phyloP scores from a whole-genome alignment of 2,329 filamentous ascomycete species.

The Alternaria infectoria region DNA sequence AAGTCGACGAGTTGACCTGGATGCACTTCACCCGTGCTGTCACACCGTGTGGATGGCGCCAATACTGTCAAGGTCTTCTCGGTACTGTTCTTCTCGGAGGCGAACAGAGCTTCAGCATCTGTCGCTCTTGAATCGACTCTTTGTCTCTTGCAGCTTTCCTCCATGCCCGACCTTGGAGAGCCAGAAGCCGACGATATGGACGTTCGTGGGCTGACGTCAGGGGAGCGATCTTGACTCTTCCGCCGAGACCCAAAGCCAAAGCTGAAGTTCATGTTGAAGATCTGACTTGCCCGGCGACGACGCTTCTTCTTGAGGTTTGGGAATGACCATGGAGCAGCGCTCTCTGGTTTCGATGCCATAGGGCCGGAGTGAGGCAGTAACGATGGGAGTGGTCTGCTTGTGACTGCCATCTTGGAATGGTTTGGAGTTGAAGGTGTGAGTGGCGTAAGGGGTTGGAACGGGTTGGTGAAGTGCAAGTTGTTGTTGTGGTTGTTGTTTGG shows the following conservation, averaged over 20 bases:
- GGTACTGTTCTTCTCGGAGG: background rate
- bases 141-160: constrained; percentile 15
- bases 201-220: constrained; percentile 18
- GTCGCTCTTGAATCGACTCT: constrained; percentile 16
- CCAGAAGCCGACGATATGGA: constrained; percentile 10
- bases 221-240: constrained; percentile 12
- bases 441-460: background rate
- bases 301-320: constrained; percentile 11
- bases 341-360: background rate
- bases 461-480: background rate
- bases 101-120: background rate
- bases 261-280: constrained; percentile 22
- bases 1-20: constrained; percentile 20
- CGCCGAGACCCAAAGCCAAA: constrained; percentile 10
- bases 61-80: background rate
- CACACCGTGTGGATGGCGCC: background rate
- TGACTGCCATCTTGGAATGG: constrained; percentile 9
- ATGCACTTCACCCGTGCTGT: constrained; percentile 9
- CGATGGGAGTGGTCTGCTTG: constrained; percentile 6
- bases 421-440: constrained; percentile 4
- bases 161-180: background rate
- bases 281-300: constrained; percentile 4
- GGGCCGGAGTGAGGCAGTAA: background rate
- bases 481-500: background rate
- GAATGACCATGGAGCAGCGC: constrained; percentile 9